Evolutionary conservation across 2,329 filamentous ascomycete species (phyloP), one percentile per base, ranked within the genome.

Genomic region (Hortaea sp.): DNA sequence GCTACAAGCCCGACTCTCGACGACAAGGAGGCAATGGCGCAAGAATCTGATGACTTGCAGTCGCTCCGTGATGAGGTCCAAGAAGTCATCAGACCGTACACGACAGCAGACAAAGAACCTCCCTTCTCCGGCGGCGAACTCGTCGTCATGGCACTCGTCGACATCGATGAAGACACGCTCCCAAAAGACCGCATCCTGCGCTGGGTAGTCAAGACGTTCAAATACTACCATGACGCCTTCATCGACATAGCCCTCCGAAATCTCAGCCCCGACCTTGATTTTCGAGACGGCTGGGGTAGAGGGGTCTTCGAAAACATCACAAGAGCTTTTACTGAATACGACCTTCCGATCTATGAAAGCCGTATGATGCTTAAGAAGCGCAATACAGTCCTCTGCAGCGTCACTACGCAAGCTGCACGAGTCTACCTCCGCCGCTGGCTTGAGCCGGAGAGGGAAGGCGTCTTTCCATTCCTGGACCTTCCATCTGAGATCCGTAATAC

Each of bases 81-180:
- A 13, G 48, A 11, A 5, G 4, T 35, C 9, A 42, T 48, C 42
- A 27, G 10, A 20, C 41, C 38, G 7, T 45, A 47, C 48, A 13
- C 6, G 2, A 5, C 10, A 9, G 6, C 27, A 28, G 32, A 34
- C 7, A 11, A 34, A 3, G 37, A 27, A 6, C 45, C 48, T 11
- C 49, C 45, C 5, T 48, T 48, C 35, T 30, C 45, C 7, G 13
- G 28, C 3, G 40, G 12, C 9, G 40, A 50, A 27, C 5, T 50
- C 6, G 20, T 42, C 5, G 39, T 43, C 39, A 50, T 50, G 43
- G 49, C 49, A 10, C 34, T 38, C 35, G n/a, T 51, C 29, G 45
- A 43, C 40, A 12, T 3, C 7, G 41, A 12, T 3, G 29, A 32
- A 20, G 6, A 34, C n/a, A 7, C 7, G 34, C 20, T 43, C 12